Base-by-base conservation (phyloP, 805 yeast genomes). In the Metschnikowia gelsemii region DNA sequence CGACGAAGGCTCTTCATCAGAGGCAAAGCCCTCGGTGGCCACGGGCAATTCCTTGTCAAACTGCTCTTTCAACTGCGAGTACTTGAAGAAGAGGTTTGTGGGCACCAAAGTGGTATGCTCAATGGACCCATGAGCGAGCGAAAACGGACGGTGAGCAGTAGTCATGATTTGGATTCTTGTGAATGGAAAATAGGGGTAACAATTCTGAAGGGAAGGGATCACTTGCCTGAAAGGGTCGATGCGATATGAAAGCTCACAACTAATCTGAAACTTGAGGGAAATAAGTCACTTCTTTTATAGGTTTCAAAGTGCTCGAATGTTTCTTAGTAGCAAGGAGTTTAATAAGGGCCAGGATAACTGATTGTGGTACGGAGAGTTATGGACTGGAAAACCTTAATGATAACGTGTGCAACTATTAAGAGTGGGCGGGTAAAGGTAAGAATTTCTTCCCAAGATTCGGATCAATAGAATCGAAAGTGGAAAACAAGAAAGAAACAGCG, bases 51-150 rank as follows among this genome's bases (percentile, higher is more conserved):
- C 68, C 60, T 86, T 85, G 58, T 69, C 71, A 63, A 91, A 93
- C 65, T 84, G 95, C 52, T 88, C 90, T 57, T 87, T 85, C 55
- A 93, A 76, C 67, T 90, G 96, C 45, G 91, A 83, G 60, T 87
- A 87, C 56, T 82, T 78, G 56, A 88, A 79, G 59, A 86, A 84
- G 40, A 82, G 74, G 42, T 80, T 78, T 28, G 93, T 81, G 36
- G 98, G 96, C 42, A 93, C 89, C 57, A 90, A 75, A 40, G 91
- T 71, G 16, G 91, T 84, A 63, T 89, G 88, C 71, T 91, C 98
- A 43, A 91, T 79, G 14, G 86, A 70, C 44, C 96, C 97, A 59
- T 88, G 95, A 45, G 82, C 68, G 55, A 93, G 75, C 40, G 82
- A 82, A 61, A 93, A 75, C 25, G 98, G 96, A 70, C 98, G 66